Evolutionary conservation across 768 basidiomycete species (phyloP).

Genomic region (Phanerochaete sordida): DNA sequence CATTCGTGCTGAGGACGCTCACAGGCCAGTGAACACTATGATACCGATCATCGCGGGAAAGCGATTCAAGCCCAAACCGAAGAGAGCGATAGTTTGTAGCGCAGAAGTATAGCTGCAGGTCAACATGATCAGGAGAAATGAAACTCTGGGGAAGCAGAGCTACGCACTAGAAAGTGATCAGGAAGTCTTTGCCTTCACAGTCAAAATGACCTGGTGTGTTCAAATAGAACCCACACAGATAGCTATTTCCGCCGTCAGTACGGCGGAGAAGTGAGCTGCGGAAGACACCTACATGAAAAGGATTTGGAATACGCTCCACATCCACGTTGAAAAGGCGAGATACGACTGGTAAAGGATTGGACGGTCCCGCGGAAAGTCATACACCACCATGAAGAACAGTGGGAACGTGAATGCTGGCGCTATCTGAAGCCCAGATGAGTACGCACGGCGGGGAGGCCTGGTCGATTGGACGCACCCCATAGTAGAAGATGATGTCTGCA

Average conservation of each 20-base stretch:
- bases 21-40: slow-evolving; percentile 51
- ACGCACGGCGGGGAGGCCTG: neutral
- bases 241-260: slow-evolving; percentile 21
- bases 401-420: slow-evolving; percentile 60
- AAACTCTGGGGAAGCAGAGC: neutral
- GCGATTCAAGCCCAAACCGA: slow-evolving; percentile 64
- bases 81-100: slow-evolving; percentile 63
- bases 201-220: slow-evolving; percentile 22
- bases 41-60: slow-evolving; percentile 63
- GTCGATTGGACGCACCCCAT: slow-evolving; percentile 38
- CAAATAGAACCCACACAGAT: slow-evolving; percentile 40
- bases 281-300: slow-evolving; percentile 37
- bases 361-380: slow-evolving; percentile 68
- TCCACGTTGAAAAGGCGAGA: slow-evolving; percentile 57
- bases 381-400: slow-evolving; percentile 59
- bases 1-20: slow-evolving; percentile 22
- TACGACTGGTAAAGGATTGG: slow-evolving; percentile 58
- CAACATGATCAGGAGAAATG: neutral
- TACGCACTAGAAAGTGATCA: slow-evolving; percentile 35
- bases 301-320: slow-evolving; percentile 60
- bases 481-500: slow-evolving; percentile 61
- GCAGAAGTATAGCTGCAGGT: slow-evolving; percentile 29
- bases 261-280: neutral
- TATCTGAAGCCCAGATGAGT: slow-evolving; percentile 31
- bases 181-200: slow-evolving; percentile 43